phyloP scores from a whole-genome alignment of 2,329 filamentous ascomycete species.

The Plenodomus biglobosus region DNA sequence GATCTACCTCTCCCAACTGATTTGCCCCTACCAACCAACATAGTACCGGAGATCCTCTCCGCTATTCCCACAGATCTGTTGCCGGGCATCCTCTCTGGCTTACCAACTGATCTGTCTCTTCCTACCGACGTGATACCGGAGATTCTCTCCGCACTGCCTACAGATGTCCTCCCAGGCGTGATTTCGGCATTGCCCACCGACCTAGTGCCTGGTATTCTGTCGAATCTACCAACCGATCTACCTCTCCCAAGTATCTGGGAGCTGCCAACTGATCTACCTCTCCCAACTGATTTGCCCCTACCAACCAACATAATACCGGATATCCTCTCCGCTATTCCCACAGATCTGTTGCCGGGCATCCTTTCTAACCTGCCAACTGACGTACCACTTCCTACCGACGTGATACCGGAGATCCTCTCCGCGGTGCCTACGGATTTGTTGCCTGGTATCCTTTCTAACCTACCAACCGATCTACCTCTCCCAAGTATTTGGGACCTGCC shows the following conservation, averaged over 20 bases:
- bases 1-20: background rate
- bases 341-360: no score
- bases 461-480: no score
- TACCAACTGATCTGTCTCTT: no score
- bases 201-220: background rate
- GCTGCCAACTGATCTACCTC: background rate
- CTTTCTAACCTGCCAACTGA: no score
- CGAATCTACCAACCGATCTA: no score
- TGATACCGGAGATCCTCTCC: background rate
- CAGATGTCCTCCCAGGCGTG: background rate
- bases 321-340: background rate
- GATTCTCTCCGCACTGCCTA: conserved; percentile 4
- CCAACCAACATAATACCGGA: no score
- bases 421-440: background rate
- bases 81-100: no score
- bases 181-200: background rate
- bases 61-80: background rate
- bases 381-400: background rate
- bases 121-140: background rate
- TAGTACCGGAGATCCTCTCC: conserved; percentile 1
- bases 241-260: no score
- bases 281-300: background rate
- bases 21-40: no score
- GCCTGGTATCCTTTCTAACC: no score
- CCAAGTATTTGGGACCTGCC: no score